Evolutionary conservation across 2,329 filamentous ascomycete genomes (phyloP), one percentile per base, ranked within the genome.

Genomic region (Cephalotrichum gorgonifer): DNA sequence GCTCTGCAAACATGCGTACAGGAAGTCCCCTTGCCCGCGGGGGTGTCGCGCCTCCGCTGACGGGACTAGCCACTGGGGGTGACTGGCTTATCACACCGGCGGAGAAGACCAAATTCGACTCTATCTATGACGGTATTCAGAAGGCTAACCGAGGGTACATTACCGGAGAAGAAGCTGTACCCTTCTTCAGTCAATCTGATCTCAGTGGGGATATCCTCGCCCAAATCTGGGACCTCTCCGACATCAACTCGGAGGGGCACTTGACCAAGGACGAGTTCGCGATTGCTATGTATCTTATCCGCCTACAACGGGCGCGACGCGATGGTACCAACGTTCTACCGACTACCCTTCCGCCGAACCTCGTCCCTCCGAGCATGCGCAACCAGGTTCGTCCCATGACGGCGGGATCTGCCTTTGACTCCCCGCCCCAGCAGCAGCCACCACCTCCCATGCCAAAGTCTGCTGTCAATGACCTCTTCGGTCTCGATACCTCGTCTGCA

Each of bases 171-270:
- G 89, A 97, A 65, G 93, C 91, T 2, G 93, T 97, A 8, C 78
- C 81, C 8, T 98, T 97, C 68, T 88, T 98, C 64, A 91, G 86
- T 62, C 89, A 95, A 64, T 95, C 91, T 1, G 85, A 87, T 50
- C 75, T 98, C 14, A 80, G 88, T 1, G 91, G 97, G 62, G 91
- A 96, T 58, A 81, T 80, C 9, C 73, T 98, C 48, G 93, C 93
- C 27, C 87, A 94, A 58, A 95, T 98, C 54, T 98, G 93, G 93
- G 93, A 98, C 63, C 78, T 98, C 27, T 85, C 93, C 14, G 93
- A 98, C 66, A 88, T 96, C 65, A 88, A 88, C 60, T 93, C 88
- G 7, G 86, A 90, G 56, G 93, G 93, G 11, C 83, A 85, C 50
- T 72, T 98, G 50, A 89, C 78, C 43, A 81, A 80, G 57, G 93